A percentile compares a stretch with the other conserved stretches of the same genome.
Evolutionary conservation across 192 early-diverging fungal species (phyloP).

Genomic region (Linnemannia hyalina): DNA sequence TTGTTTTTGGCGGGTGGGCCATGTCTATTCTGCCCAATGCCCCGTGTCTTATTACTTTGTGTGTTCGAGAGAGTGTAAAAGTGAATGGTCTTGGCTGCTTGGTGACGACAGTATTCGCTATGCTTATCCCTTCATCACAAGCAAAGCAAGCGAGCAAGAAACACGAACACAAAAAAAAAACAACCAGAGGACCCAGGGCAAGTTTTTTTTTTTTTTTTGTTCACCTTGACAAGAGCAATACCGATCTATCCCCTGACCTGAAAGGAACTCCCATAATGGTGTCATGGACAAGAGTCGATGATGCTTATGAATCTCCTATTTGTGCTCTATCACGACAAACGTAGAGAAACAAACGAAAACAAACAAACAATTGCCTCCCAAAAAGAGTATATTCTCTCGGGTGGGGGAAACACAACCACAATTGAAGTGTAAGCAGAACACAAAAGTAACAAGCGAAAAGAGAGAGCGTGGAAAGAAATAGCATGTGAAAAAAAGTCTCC

Average conservation of each 20-base stretch:
- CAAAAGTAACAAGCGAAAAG: background rate
- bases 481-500: slow-evolving; percentile 41
- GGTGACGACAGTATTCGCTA: slow-evolving; percentile 5
- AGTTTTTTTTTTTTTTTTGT: too few species aligned
- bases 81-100: background rate
- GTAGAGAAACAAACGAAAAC: background rate
- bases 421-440: background rate
- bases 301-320: slow-evolving; percentile 8
- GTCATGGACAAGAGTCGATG: background rate
- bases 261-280: background rate
- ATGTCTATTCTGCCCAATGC: background rate
- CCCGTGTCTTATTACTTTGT: background rate
- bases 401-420: background rate
- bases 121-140: background rate
- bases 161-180: background rate
- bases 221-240: background rate
- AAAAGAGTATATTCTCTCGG: slow-evolving; percentile 10
- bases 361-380: slow-evolving; percentile 28
- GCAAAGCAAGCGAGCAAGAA: background rate
- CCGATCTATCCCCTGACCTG: background rate
- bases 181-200: too few species aligned
- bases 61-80: too few species aligned
- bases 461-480: slow-evolving; percentile 10
- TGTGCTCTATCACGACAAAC: background rate
- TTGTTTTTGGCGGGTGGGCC: background rate